These are phyloP conservation scores for Zymoseptoria crescenta DNA, from an alignment of 2,329 filamentous ascomycete genomes.

Conservation along the genomic window DNA sequence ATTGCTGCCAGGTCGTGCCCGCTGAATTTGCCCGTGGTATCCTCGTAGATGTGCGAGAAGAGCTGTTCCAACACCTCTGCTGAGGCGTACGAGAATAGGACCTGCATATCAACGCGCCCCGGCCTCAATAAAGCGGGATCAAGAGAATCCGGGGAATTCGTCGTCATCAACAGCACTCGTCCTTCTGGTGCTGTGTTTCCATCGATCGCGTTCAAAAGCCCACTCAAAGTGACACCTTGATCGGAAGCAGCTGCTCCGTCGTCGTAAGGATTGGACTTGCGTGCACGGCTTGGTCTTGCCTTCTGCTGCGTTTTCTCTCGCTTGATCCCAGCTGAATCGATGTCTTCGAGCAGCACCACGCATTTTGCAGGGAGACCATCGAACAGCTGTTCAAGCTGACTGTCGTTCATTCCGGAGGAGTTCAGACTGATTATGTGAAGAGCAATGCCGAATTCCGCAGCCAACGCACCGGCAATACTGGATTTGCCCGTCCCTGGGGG, in stretches of 20 bases:
- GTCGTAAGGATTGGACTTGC: too few species aligned
- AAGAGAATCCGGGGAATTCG: too few species aligned
- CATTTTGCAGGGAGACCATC: conserved; percentile 98
- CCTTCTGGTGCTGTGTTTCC: conserved; percentile 70
- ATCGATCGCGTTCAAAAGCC: conserved; percentile 73
- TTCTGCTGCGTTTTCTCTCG: conserved; percentile 53
- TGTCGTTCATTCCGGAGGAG: conserved; percentile 88
- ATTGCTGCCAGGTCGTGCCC: conserved; percentile 28
- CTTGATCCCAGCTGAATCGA: conserved; percentile 86
- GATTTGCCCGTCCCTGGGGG: conserved; percentile 97
- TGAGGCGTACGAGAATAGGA: conserved; percentile 47
- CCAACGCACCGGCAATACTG: conserved; percentile 86
- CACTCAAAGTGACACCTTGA: conserved; percentile 58
- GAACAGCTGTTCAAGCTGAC: conserved; percentile 94
- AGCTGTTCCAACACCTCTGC: conserved; percentile 32
- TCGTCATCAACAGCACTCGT: conserved; percentile 60
- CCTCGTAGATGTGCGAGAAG: conserved; percentile 30
- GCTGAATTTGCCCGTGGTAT: not conserved
- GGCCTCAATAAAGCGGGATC: conserved; percentile 56
- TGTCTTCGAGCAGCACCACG: conserved; percentile 98
- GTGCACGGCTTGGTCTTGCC: not conserved
- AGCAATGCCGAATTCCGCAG: conserved; percentile 91
- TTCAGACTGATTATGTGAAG: conserved; percentile 96
- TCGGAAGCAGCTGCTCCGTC: conserved; percentile 11
- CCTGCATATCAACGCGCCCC: conserved; percentile 60